phyloP scores from a whole-genome alignment of 805 yeast genomes.

The Pichia paraexigua region DNA sequence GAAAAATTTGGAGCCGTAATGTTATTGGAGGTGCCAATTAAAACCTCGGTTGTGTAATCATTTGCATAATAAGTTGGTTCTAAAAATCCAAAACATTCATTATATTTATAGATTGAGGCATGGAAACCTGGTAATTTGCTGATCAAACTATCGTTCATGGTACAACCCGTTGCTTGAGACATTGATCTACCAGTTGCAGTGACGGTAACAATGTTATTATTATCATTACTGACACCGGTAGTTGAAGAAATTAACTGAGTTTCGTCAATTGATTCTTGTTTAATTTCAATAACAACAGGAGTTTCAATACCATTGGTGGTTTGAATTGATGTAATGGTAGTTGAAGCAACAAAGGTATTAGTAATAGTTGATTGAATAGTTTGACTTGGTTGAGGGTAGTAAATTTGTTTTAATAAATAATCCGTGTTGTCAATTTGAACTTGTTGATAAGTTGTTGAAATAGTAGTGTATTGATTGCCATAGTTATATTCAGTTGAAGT shows the following conservation, averaged over 20 bases:
- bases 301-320: neutral
- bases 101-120: slow-evolving; percentile 1
- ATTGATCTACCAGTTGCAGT: slow-evolving; percentile 3
- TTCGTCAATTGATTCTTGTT: neutral
- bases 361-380: neutral
- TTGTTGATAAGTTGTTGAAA: neutral
- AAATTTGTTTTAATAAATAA: neutral
- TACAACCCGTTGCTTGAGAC: slow-evolving; percentile 4
- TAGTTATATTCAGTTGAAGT: neutral
- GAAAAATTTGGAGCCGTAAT: slow-evolving; percentile 7
- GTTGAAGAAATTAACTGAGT: neutral
- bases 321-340: neutral
- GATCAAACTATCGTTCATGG: neutral
- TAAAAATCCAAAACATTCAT: slow-evolving; percentile 4
- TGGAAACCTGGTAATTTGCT: slow-evolving; percentile 4
- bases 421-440: neutral
- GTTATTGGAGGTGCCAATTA: slow-evolving; percentile 1
- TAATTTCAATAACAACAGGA: slow-evolving; percentile 1
- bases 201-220: neutral
- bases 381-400: neutral
- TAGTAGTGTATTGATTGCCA: neutral
- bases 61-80: slow-evolving; percentile 4
- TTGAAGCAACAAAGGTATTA: slow-evolving; percentile 3
- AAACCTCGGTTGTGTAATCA: slow-evolving; percentile 1
- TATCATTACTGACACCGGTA: neutral